These are phyloP conservation scores for Vigna reflexopilosa DNA, from an alignment of 306 rosid species.

Conservation along the genomic window DNA sequence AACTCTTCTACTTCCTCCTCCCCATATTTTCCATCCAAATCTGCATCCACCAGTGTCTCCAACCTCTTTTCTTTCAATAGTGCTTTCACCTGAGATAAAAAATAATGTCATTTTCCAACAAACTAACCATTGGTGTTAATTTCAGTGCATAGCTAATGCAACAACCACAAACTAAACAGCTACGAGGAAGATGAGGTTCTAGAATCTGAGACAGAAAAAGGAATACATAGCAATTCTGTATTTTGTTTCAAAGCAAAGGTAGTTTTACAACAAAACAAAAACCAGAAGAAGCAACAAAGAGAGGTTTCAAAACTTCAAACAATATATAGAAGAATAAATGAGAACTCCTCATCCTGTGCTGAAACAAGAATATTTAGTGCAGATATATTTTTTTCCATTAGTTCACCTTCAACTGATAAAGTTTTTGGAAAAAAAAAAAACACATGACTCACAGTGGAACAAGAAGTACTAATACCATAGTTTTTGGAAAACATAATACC, in stretches of 20 bases:
- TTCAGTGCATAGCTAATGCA: neutral
- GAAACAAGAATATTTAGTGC: neutral
- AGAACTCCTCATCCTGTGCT: neutral
- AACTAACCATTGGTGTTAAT: neutral
- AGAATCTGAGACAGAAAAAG: neutral
- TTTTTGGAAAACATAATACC: conserved; percentile 23
- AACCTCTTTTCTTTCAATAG: conserved; percentile 71
- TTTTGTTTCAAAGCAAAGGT: conserved; percentile 6
- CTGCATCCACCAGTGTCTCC: conserved; percentile 77
- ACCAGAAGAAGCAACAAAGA: neutral
- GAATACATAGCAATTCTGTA: neutral
- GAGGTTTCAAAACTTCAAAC: neutral
- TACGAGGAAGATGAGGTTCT: neutral
- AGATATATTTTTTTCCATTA: neutral
- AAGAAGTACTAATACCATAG: neutral
- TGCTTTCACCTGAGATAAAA: conserved; percentile 74
- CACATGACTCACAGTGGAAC: neutral
- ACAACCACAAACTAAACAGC: neutral
- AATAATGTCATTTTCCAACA: conserved; percentile 32
- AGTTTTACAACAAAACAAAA: neutral
- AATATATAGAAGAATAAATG: neutral
- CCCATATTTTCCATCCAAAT: conserved; percentile 67
- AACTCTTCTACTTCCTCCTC: conserved; percentile 71
- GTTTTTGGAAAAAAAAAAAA: neutral
- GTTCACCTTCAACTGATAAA: neutral